Evolutionary conservation across 139 green algal genomes (phyloP), one percentile per base, ranked within the genome.

Genomic region (Spirogloea muscicola): DNA sequence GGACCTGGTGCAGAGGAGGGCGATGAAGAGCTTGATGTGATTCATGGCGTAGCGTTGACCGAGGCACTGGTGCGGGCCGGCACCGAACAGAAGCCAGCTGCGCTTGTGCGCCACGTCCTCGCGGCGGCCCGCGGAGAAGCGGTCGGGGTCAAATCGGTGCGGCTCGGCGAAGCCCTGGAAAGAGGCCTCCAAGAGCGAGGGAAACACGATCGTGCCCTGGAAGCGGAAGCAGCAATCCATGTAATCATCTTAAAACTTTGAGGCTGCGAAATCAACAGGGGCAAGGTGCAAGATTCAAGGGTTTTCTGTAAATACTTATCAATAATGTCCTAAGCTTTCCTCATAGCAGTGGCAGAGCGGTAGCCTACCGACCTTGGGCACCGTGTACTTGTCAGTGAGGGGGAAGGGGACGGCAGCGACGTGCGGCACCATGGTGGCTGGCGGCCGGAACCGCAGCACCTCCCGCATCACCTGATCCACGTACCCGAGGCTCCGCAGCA

Each of bases 151-250:
- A 34, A 78, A 78, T 5, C 16, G n/a, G 66, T 76, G 27, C 36
- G 70, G 70, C 13, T 78, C n/a, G 21, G 9, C 78, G 70, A 78
- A 78, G 59, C 70, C 70, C 46, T 78, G 41, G 31, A 68, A 73
- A 6, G 40, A 65, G 9, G 64, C 10, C 16, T 63, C 61, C 6
- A 63, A 74, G 46, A 80, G 9, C 3, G 72, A 80, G 33, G 61
- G 61, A 36, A 80, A 71, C 5, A 80, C 40, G 6, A 80, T 51
- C 3, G 72, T 80, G 62, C 62, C 72, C n/a, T n/a, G n/a, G n/a
- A n/a, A n/a, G n/a, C n/a, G n/a, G n/a, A n/a, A n/a, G n/a, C n/a
- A n/a, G n/a, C n/a, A n/a, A n/a, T n/a, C n/a, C n/a, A n/a, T n/a
- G n/a, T n/a, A n/a, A n/a, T n/a, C n/a, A n/a, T n/a, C n/a, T n/a